Base-by-base conservation (phyloP, 805 yeast genomes). In the Wickerhamiella dianesei region DNA sequence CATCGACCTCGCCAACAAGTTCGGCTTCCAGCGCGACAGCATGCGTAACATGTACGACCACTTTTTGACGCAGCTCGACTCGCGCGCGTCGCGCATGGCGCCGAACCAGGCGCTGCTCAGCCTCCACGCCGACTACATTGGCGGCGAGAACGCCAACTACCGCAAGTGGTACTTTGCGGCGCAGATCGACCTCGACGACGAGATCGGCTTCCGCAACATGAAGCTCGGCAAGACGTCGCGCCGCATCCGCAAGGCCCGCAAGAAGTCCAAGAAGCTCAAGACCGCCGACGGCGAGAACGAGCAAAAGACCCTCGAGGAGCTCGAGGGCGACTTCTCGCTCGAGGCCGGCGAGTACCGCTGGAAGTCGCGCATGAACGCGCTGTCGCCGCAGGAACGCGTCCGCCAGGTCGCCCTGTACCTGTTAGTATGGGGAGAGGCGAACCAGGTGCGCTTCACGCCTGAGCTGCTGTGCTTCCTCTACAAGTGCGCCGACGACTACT, bases 131-230 rank as follows among this genome's bases (percentile, higher is more conserved):
- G 94, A 88, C 51, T 89, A 89, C 63, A 85, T 89, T 51, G 96
- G 96, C 0, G 96, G 97, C 16, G 84, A 79, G 44, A 70, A 79
- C 50, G 75, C 96, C 3, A 89, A 89, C 64, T 89, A 80, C 64
- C 75, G 80, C 58, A 86, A 83, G 63, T 89, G 97, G 97, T 86
- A 79, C 62, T 83, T 88, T 64, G 85, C 94, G 41, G 85, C 94
- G 6, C 85, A 80, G 63, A 66, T 82, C 35, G 87, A 80, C 53
- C 64, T 81, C 43, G 95, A 87, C 64, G 82, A 76, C 46, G 80
- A 75, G 46, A 65, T 76, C 40, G 82, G 82, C 2, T 71, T 73
- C 59, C 66, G 72, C 50, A 69, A 71, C 58, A 73, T 74, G 76
- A 73, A 74, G 63, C 64, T 75, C 48, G 79, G 77, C 5, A 68